Evolutionary conservation across 306 rosid genomes (phyloP), one percentile per base, ranked within the genome.

Genomic region (Lathyrus oleraceus): DNA sequence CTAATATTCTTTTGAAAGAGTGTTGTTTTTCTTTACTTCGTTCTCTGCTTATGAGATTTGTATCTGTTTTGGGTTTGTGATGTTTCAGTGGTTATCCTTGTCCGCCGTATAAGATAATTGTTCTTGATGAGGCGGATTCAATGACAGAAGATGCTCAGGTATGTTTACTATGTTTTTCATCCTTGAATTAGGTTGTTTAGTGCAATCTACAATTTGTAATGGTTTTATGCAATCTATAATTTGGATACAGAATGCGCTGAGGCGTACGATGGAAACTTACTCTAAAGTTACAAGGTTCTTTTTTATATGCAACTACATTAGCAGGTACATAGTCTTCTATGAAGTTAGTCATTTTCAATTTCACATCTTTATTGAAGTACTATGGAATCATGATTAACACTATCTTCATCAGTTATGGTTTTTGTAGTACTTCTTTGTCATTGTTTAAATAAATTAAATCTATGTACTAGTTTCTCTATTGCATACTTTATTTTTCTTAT

Each of bases 81-180:
- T 62, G 12, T 76, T 74, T 72, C 77, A 91, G 97, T 79, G 88
- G 84, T 44, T 84, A 91, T 70, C 99, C 92, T 25, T 94, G 96
- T 48, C 97, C 96, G 12, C 97, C 96, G 4, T 94, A 69, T 76
- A 94, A 94, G 87, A 91, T 94, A 58, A 91, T 94, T 65, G 91
- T 94, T 62, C 87, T 94, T 2, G 99, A 94, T 27, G 99, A 94
- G 83, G 99, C 99, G 0, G 99, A 94, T 79, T 94, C 99, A 56
- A 94, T 94, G 97, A 91, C 97, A 0, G 97, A 94, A 87, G 97
- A 94, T 84, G 97, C 99, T 86, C 97, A 88, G 95, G 97, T 71
- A 85, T 59, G 81, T 59, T 63, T 79, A 0, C 58, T 69, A 11
- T 48, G 35, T 48, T 7, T 79, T 69, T 40, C 12, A 35, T 49